These are phyloP conservation scores for Ceratobasidium sp. DNA, from an alignment of 1,284 basidiomycete species.

Conservation along the genomic window DNA sequence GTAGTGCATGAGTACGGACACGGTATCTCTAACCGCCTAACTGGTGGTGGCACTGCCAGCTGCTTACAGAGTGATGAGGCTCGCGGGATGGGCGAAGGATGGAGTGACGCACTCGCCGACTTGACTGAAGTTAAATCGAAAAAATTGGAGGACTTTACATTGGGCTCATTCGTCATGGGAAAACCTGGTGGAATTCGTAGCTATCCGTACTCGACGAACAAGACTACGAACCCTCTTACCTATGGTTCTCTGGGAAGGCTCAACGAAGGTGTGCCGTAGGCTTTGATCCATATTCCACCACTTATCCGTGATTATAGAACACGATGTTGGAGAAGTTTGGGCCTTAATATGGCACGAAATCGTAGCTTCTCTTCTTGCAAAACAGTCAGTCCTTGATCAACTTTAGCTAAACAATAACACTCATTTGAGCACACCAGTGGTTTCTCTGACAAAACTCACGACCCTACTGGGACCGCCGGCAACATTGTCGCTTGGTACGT, in stretches of 20 bases:
- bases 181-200: constrained; percentile 24
- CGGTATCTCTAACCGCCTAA: constrained; percentile 34
- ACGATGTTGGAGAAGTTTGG: constrained; percentile 39
- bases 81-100: constrained; percentile 38
- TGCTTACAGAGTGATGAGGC: constrained; percentile 36
- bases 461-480: constrained; percentile 9
- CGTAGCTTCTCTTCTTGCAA: constrained; percentile 10
- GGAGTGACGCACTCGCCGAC: constrained; percentile 29
- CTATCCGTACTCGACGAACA: constrained; percentile 31
- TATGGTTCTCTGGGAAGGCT: constrained; percentile 8
- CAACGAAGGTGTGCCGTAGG: not conserved
- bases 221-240: constrained; percentile 15
- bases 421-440: constrained; percentile 5
- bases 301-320: not conserved
- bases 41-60: constrained; percentile 28
- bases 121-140: constrained; percentile 19
- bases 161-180: not conserved
- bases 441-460: constrained; percentile 12
- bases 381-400: constrained; percentile 4
- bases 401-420: not conserved
- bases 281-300: not conserved
- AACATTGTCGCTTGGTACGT: constrained; percentile 33
- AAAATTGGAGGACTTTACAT: constrained; percentile 12
- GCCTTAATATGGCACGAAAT: constrained; percentile 34
- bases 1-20: constrained; percentile 36